Evolutionary conservation across 257 asterid species (phyloP), one percentile per base, ranked within the genome.

Genomic region (Nemophila menziesii): DNA sequence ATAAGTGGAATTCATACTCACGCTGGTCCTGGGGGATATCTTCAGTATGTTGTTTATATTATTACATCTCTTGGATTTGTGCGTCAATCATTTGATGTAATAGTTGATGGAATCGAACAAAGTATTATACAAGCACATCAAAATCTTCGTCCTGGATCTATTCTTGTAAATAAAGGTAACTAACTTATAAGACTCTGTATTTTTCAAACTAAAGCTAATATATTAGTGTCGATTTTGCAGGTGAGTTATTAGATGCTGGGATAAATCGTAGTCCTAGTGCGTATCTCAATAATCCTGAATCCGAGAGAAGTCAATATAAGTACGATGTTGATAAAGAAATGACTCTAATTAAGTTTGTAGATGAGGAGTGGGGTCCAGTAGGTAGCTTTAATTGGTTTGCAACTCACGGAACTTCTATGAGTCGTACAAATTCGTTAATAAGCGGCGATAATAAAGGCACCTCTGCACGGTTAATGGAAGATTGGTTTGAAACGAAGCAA

Each of bases 401-500:
- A 33, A 89, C 97, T 45, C 97, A 89, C 51, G 97, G 97, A 52
- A 89, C 97, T 24, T 89, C 97, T 39, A 89, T 89, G 97, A 69
- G 97, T 65, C 93, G 93, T 49, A 78, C 92, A 46, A 89, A 89
- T 62, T 74, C 90, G 9, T 64, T 89, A 71, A 78, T 89, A 44
- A 89, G 97, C 58, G 97, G 97, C 55, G 97, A 89, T 63, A 89
- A 89, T 58, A 89, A 89, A 80, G 97, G 95, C 57, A 92, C 95
- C 48, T 93, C 97, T 39, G 95, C 97, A 8, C 71, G 97, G 49
- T 75, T 84, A 56, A 84, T 89, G 97, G 97, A 89, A 69, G 97
- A 89, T 63, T 80, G 93, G 97, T 89, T 80, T 61, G 61, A 39
- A 13, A 29, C 8, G 2, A 7, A 1, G 36, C 36, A 29, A 7